Percentiles rank a stretch among this genome's conserved stretches.
phyloP scores from a whole-genome alignment of 2,329 filamentous ascomycete genomes.

The Byssochlamys sp. region DNA sequence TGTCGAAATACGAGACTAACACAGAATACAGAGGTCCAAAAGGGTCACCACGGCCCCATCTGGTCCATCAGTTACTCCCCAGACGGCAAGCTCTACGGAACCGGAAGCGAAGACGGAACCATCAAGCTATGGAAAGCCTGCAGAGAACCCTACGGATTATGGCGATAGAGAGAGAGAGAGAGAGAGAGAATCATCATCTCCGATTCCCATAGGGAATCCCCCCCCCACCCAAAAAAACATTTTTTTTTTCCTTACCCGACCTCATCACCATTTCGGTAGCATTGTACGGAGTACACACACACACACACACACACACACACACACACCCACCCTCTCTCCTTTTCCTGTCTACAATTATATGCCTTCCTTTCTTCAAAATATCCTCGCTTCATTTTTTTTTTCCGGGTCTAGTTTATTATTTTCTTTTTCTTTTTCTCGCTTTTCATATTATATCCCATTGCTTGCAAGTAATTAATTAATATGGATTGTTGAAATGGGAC shows the following conservation, averaged over 20 bases:
- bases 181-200: neutral
- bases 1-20: slow-evolving; percentile 11
- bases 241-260: too few species aligned
- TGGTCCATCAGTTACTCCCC: slow-evolving; percentile 94
- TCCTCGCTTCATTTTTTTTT: neutral
- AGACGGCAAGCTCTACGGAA: slow-evolving; percentile 91
- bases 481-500: neutral
- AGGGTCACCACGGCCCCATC: slow-evolving; percentile 92
- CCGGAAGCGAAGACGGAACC: slow-evolving; percentile 91
- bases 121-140: slow-evolving; percentile 81
- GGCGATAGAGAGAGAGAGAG: slow-evolving; percentile 37
- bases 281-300: neutral
- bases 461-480: neutral
- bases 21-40: slow-evolving; percentile 62
- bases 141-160: slow-evolving; percentile 55
- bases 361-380: neutral
- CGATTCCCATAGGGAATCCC: neutral
- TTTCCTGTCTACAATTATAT: neutral
- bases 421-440: neutral
- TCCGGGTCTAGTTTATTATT: neutral
- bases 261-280: neutral
- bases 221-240: neutral
- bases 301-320: neutral
- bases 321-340: neutral
- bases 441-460: neutral